These are phyloP conservation scores for Mimosa pudica DNA, from an alignment of 306 rosid genomes.

Conservation along the genomic window DNA sequence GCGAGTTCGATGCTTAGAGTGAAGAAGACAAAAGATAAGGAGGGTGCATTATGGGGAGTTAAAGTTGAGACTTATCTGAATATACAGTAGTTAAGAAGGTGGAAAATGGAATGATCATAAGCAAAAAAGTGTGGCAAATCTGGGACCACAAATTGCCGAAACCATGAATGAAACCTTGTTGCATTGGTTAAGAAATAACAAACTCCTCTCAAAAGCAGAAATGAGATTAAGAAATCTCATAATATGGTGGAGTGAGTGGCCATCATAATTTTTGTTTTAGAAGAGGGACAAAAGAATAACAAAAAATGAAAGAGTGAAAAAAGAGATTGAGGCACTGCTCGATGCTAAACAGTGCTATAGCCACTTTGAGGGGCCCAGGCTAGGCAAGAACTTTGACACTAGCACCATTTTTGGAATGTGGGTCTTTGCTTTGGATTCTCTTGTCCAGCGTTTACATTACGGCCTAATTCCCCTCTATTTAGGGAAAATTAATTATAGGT, in stretches of 20 bases:
- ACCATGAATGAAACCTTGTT: constrained; percentile 31
- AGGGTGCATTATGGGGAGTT: constrained; percentile 25
- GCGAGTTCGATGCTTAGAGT: constrained; percentile 36
- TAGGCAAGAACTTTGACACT: constrained; percentile 20
- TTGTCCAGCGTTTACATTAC: constrained; percentile 18
- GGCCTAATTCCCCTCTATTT: background rate
- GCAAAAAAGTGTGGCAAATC: constrained; percentile 46
- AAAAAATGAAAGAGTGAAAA: too few species aligned
- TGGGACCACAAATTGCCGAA: constrained; percentile 47
- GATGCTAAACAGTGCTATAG: constrained; percentile 27
- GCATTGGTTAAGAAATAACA: constrained; percentile 33
- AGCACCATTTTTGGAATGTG: constrained; percentile 29
- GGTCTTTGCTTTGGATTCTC: constrained; percentile 42
- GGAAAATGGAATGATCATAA: constrained; percentile 31
- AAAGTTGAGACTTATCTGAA: constrained; percentile 42
- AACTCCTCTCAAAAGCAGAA: constrained; percentile 22
- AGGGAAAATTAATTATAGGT: too few species aligned
- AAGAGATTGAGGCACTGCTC: constrained; percentile 19
- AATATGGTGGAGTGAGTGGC: constrained; percentile 33
- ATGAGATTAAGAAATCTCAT: background rate
- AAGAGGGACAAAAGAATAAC: background rate
- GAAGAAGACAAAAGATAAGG: constrained; percentile 30
- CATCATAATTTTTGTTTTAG: constrained; percentile 26
- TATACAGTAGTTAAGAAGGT: constrained; percentile 26
- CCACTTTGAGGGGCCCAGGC: constrained; percentile 28